Evolutionary conservation across 768 basidiomycete species (phyloP), one percentile per base, ranked within the genome.

Genomic region (Amanita phalloides): DNA sequence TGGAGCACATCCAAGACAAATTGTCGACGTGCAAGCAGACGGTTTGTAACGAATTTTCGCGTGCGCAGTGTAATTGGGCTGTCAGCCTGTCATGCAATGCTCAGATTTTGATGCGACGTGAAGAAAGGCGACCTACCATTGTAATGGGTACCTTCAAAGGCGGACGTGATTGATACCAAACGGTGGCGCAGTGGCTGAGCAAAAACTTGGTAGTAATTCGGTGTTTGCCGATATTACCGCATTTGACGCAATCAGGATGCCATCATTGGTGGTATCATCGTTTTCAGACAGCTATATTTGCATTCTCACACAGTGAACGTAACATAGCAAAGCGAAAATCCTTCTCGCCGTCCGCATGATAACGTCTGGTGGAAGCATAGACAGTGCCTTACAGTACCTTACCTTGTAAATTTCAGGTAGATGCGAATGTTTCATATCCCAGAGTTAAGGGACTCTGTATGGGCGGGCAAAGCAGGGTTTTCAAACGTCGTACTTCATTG

Each of bases 1-100:
- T 99, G 96, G 60, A 96, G 82, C 60, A 95, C 80, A 60, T 94
- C 92, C 58, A 97, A 78, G 60, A 97, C 79, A 65, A 98, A 94
- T 78, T 98, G 96, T 64, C 90, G 89, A 61, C 96, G 89, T 60
- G 89, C 83, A 47, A 99, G 76, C 58, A 99, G 87, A 55, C 93
- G 91, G 81, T 99, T 99, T 66, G 94, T 96, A 71, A 97, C 89
- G 77, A 98, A 98, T 78, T 99, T 97, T 70, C 94, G 89, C 51
- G 96, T 96, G 63, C 96, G 90, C 67, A 99, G 79, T 59, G 96
- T 99, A 60, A 99, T 78, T 54, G 94, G 84, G 67, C 68, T 74
- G 68, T 88, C 88, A 73, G 86, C 79, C 87, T 90, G 61, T 20
- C 38, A 25, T 14, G 23, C 17, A 55, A 64, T 58, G 11, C 53